Evolutionary conservation across 108 stramenopile genomes (phyloP).

Genomic region (Phaeodactylum tricornutum): DNA sequence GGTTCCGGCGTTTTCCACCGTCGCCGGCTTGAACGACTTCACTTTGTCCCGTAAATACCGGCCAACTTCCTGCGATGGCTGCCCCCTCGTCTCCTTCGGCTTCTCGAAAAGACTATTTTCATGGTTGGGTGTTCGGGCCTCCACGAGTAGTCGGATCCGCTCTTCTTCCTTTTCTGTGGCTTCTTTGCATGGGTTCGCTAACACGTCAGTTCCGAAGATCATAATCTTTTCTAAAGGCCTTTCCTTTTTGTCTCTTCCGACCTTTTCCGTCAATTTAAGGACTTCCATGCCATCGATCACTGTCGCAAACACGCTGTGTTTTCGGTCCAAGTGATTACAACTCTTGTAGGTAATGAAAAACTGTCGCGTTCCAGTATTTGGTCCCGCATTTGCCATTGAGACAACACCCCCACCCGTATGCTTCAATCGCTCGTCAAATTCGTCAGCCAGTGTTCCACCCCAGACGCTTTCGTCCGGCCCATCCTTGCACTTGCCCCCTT

Average conservation of each 20-base stretch:
- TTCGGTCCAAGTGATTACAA: constrained; percentile 87
- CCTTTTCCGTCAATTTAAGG: constrained; percentile 13
- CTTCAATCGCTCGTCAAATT: constrained; percentile 85
- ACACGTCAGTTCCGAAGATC: constrained; percentile 41
- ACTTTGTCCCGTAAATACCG: background rate
- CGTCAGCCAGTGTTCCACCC: constrained; percentile 76
- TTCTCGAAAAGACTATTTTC: constrained; percentile 10
- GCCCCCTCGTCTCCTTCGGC: background rate
- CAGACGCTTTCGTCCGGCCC: constrained; percentile 69
- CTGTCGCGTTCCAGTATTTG: constrained; percentile 82
- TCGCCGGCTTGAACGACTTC: background rate
- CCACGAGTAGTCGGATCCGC: constrained; percentile 36
- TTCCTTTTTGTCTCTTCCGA: constrained; percentile 73
- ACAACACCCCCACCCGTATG: constrained; percentile 71
- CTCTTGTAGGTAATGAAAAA: constrained; percentile 93
- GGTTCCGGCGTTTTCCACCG: background rate
- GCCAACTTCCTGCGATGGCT: constrained; percentile 6
- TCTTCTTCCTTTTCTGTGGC: constrained; percentile 47
- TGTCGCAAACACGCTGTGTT: constrained; percentile 93
- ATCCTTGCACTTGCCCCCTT: constrained; percentile 83
- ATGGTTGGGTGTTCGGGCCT: constrained; percentile 6
- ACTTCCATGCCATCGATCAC: constrained; percentile 83
- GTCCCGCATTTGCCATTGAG: constrained; percentile 93
- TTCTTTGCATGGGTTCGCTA: constrained; percentile 63
- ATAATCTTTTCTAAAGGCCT: constrained; percentile 45